phyloP scores from a whole-genome alignment of 805 yeast species.

The Saitoella complicata region DNA sequence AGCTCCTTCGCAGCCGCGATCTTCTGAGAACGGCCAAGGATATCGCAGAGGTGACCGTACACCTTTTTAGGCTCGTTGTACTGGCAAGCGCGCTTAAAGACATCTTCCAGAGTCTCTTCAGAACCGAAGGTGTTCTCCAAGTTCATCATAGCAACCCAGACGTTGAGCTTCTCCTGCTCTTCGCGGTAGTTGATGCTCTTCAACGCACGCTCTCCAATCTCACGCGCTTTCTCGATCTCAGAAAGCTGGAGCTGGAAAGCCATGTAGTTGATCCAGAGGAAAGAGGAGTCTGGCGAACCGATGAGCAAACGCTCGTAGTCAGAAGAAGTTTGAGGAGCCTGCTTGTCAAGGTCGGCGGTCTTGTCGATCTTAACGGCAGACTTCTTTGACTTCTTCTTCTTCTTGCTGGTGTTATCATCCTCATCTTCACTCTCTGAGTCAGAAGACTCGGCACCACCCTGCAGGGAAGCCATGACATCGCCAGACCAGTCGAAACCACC shows the following conservation, averaged over 20 bases:
- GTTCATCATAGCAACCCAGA: constrained; percentile 90
- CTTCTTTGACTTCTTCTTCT: constrained; percentile 20
- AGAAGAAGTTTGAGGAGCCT: constrained; percentile 78
- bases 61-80: constrained; percentile 19
- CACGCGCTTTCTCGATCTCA: constrained; percentile 88
- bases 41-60: constrained; percentile 23
- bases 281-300: constrained; percentile 86
- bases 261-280: constrained; percentile 96
- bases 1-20: constrained; percentile 50
- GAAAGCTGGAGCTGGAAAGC: constrained; percentile 90
- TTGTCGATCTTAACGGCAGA: constrained; percentile 41
- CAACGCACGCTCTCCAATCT: constrained; percentile 80
- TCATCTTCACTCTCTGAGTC: constrained; percentile 36
- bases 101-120: constrained; percentile 61
- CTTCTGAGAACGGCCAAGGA: constrained; percentile 61
- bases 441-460: constrained; percentile 35
- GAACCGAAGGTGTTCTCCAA: constrained; percentile 89
- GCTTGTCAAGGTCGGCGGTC: constrained; percentile 66
- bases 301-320: constrained; percentile 87
- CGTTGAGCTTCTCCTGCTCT: constrained; percentile 80
- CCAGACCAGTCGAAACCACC: constrained; percentile 96
- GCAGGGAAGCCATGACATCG: constrained; percentile 66
- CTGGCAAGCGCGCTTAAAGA: constrained; percentile 71
- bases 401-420: constrained; percentile 16
- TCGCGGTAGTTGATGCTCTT: constrained; percentile 80